Base-by-base conservation (phyloP, 148 eudicot species). In the Fallopia convolvulus region DNA sequence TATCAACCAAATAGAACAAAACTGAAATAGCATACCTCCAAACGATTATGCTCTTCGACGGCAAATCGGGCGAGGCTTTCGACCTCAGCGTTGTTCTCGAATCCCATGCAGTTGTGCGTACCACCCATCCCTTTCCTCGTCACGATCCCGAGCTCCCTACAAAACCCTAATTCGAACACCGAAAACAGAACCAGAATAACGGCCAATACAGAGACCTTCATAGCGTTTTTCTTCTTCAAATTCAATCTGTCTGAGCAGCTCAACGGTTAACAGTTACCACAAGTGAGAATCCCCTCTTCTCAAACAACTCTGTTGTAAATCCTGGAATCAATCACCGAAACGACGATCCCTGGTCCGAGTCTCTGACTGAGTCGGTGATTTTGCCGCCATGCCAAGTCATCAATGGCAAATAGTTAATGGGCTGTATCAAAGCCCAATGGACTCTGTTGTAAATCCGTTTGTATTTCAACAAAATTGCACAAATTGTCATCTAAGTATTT, bases 61-160 rank as follows among this genome's bases (percentile, higher is more conserved):
- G 75, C 75, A 73, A 73, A 73, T 20, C 75, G 75, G 18, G 33
- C 75, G 33, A 73, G 75, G 18, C 36, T 46, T 46, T 73, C 75
- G 55, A 73, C 20, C 75, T 73, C 75, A 73, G 3, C 55, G 55
- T n/a, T 26, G 39, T 46, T 9, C 26, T 48, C 15, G 55, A 26
- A 44, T 6, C 55, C 75, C 21, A 26, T 4, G 55, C 75, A 48
- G 36, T 46, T 14, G 33, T 48, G 53, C 53, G 9, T 44, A 44
- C 32, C 53, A 46, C 10, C 17, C 50, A 73, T 21, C 55, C n/a
- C 20, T 26, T 73, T 10, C 33, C 6, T n/a, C n/a, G 6, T 18
- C 3, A 36, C 33, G 55, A 73, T 26, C 2, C 75, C 75, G 17
- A 73, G 17, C 36, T 73, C 75, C 33, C 75, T 36, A 36, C 53